Evolutionary conservation across 495 filamentous ascomycete genomes (phyloP), one percentile per base, ranked within the genome.

Genomic region (Aspergillus olivimuriae): DNA sequence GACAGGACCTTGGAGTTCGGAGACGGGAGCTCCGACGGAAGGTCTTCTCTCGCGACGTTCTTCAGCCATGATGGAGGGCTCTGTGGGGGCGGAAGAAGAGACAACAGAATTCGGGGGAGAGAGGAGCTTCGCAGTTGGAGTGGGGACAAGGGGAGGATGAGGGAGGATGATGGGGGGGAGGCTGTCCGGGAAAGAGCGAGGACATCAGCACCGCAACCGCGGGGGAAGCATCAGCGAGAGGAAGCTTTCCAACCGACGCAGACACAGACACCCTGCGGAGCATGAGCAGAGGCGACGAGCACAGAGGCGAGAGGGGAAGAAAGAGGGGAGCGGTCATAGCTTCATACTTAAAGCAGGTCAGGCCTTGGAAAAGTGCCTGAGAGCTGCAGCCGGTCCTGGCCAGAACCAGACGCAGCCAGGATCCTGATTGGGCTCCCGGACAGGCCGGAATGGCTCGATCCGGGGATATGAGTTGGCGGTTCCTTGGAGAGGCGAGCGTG

Each of bases 1-100:
- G 41, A 96, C 74, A 2, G 84, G 83, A 34, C 87, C 89, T 62
- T 85, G 74, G 24, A 96, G 79, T 52, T 89, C 86, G 31, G 82
- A 76, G 52, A 95, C 80, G 23, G 89, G 89, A 41, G 86, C 84
- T 37, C 86, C 81, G 24, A 82, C 82, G 22, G 86, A 92, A 22
- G 84, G 86, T 44, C 75, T 83, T 45, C 89, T 77, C 64, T 85
- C 79, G 35, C 78, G 75, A 31, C 61, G 56, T 17, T 47, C 48
- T 45, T 56, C 42, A 41, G 55, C 41, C 53, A 56, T 50, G 33
- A 12, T 48, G 26, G 15, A 31, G 38, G 24, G 41, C n/a, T 43
- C 34, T 39, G 48, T 44, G 34, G 39, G 24, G 32, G 23, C 26
- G 36, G 32, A 43, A 41, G 46, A 34, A 37, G 48, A 36, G 37